Evolutionary conservation across 1,284 basidiomycete species (phyloP), one percentile per base, ranked within the genome.

Genomic region (Sanghuangporus baumii): DNA sequence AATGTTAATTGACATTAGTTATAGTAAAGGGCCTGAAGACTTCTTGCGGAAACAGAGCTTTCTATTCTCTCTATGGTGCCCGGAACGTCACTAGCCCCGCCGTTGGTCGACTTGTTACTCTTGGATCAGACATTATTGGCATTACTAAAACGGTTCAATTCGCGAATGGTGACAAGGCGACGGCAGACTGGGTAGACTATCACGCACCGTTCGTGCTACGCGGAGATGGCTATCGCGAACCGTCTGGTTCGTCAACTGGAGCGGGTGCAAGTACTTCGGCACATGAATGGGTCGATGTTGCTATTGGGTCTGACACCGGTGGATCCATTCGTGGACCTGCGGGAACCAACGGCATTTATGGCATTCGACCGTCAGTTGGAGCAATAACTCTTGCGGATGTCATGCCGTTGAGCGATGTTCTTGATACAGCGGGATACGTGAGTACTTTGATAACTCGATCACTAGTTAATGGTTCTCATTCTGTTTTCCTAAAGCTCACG

Each of bases 121-220:
- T 79, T 57, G 83, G 83, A 14, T 79, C 80, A 16, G 71, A 79
- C 14, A 73, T 83, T 63, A 74, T 85, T 4, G 82, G 81, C 38
- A 82, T 81, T 67, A 79, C 80, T 3, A 81, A 81, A 64, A 81
- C 80, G 3, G 81, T 80, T 9, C 81, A 82, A 67, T 85, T 85
- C 65, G 82, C 83, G 11, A 82, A 83, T 65, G 82, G 81, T 4
- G 80, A 82, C 43, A 71, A 74, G 16, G 81, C 81, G 0, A 83
- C 82, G 62, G 78, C 62, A 12, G 78, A 79, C 65, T 83, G 79
- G 74, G 74, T 78, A n/a, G 81, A 83, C 66, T 75, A 80, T 18
- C 74, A 79, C 41, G 80, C 80, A 51, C 79, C 82, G 1, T 82
- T 79, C 75, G 82, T 82, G 66, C 78, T 80, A 31, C 76, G 82